phyloP scores from a whole-genome alignment of 345 rosid genomes.

The Conringia planisiliqua region DNA sequence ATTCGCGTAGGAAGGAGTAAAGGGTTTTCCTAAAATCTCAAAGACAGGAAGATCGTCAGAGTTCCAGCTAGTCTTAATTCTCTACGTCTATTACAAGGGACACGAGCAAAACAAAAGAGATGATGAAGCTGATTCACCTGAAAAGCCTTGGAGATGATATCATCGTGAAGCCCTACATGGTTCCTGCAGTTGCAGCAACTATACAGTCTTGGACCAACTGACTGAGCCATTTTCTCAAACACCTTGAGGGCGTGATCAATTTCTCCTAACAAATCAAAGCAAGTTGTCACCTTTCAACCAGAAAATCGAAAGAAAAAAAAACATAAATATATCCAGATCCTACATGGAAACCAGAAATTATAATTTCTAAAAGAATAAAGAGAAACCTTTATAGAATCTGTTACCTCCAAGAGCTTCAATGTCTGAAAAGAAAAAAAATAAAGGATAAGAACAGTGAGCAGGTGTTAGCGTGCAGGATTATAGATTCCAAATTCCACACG shows the following conservation, averaged over 20 bases:
- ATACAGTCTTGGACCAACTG: conserved; percentile 73
- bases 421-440: conserved; percentile 15
- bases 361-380: neutral
- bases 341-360: neutral
- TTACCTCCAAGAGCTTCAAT: conserved; percentile 7
- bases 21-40: neutral
- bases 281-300: conserved; percentile 24
- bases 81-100: neutral
- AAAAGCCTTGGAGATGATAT: conserved; percentile 87
- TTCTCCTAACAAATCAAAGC: conserved; percentile 7
- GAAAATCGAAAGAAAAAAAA: neutral
- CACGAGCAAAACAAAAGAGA: neutral
- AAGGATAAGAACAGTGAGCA: conserved; percentile 31
- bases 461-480: conserved; percentile 48
- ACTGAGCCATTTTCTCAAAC: conserved; percentile 53
- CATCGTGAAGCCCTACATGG: conserved; percentile 84
- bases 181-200: conserved; percentile 85
- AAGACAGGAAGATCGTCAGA: neutral
- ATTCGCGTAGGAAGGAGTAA: neutral
- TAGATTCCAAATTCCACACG: conserved; percentile 30
- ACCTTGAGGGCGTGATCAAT: conserved; percentile 24
- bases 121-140: conserved; percentile 55
- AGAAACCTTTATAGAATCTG: conserved; percentile 15
- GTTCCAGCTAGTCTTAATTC: neutral
- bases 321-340: neutral